These are phyloP conservation scores for Gentiana straminea DNA, from an alignment of 257 asterid species.

Conservation along the genomic window DNA sequence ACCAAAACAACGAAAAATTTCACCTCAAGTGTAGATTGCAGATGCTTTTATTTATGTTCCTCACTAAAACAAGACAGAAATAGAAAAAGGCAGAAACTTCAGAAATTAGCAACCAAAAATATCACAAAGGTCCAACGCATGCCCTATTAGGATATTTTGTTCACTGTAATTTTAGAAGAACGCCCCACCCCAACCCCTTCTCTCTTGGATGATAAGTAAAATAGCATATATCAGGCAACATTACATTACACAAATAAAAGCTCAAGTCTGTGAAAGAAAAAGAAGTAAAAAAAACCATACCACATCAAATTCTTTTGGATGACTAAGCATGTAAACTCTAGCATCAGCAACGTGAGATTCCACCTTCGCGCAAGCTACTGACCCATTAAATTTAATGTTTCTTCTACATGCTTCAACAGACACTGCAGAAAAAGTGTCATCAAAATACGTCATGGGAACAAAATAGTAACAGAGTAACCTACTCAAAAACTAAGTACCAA, in stretches of 20 bases:
- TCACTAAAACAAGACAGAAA: not conserved
- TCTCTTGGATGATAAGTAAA: too few relatives aligned
- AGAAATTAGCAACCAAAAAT: not conserved
- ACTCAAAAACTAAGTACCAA: not conserved
- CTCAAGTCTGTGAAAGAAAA: not conserved
- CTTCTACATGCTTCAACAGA: conserved; percentile 93
- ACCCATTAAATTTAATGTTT: conserved; percentile 89
- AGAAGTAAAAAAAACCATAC: conserved; percentile 27
- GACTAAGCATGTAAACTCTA: conserved; percentile 88
- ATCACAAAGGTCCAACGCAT: not conserved
- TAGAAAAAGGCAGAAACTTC: not conserved
- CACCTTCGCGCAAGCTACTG: conserved; percentile 78
- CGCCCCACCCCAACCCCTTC: too few relatives aligned
- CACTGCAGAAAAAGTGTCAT: conserved; percentile 32
- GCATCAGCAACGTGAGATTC: conserved; percentile 86
- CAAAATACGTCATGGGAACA: conserved; percentile 5
- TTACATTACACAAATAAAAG: not conserved
- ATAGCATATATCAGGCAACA: not conserved
- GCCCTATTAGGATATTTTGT: not conserved
- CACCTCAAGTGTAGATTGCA: not conserved
- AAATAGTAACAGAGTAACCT: not conserved
- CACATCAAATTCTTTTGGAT: conserved; percentile 95
- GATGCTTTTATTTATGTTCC: too few relatives aligned
- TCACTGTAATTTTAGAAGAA: not conserved
- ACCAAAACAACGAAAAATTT: conserved; percentile 5